Evolutionary conservation across 2,329 filamentous ascomycete species (phyloP).

Genomic region (Ilyonectria sp.): DNA sequence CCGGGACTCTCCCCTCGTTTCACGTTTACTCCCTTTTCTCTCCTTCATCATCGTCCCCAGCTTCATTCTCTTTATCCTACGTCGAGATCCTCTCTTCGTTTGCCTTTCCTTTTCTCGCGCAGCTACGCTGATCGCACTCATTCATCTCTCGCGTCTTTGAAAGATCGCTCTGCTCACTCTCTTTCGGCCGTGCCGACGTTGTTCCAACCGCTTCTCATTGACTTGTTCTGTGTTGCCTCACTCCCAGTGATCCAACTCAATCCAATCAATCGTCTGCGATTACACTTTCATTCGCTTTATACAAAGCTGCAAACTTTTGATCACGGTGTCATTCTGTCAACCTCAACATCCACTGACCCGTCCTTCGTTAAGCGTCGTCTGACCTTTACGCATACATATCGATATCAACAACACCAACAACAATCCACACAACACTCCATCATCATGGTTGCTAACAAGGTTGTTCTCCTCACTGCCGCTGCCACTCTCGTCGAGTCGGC

Average conservation of each 20-base stretch:
- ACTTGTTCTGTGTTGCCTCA: conserved; percentile 36
- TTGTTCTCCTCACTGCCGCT: conserved; percentile 59
- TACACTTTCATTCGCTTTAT: conserved; percentile 33
- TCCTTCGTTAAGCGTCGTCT: background rate
- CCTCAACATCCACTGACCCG: conserved; percentile 10
- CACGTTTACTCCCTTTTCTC: conserved; percentile 32
- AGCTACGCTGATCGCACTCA: conserved; percentile 56
- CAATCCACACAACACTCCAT: conserved; percentile 25
- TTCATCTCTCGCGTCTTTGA: conserved; percentile 65
- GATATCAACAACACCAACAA: conserved; percentile 26
- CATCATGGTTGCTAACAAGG: conserved; percentile 62
- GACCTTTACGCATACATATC: conserved; percentile 8
- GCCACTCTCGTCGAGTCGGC: conserved; percentile 61
- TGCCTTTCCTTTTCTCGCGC: conserved; percentile 49
- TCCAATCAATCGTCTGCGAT: conserved; percentile 24
- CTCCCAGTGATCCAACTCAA: conserved; percentile 37
- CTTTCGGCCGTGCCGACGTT: conserved; percentile 55
- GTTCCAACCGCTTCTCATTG: conserved; percentile 38
- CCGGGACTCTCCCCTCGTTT: conserved; percentile 41
- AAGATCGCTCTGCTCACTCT: conserved; percentile 58
- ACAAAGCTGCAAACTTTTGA: conserved; percentile 29
- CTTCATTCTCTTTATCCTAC: conserved; percentile 37
- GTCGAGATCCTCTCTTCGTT: conserved; percentile 44
- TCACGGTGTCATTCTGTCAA: conserved; percentile 28
- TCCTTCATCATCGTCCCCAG: conserved; percentile 43